Evolutionary conservation across 257 asterid genomes (phyloP), one percentile per base, ranked within the genome.

Genomic region (Misopates orontium): DNA sequence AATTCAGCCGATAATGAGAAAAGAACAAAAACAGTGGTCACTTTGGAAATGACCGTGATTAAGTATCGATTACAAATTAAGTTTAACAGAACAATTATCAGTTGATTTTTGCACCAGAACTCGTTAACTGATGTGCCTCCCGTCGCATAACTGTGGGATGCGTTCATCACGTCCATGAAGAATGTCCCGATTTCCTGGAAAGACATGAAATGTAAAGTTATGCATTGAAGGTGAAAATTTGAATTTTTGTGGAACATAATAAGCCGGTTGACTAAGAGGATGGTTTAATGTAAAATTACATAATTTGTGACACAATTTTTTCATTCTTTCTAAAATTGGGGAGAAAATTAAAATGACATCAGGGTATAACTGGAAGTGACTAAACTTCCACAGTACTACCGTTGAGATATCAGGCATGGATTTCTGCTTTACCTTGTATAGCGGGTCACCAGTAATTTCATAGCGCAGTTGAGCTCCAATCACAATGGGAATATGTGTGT

Each of bases 81-180:
- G 48, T 36, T 25, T 24, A 42, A 28, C 25, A 25, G 16, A 18
- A 55, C 4, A 17, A 22, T 17, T 25, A 49, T 44, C 21, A 40
- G 55, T 60, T 45, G 56, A 62, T 18, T 23, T 61, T 52, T 49
- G 49, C 80, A 90, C 99, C 97, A 93, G 74, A 83, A 83, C 69
- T 93, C 99, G 36, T 77, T 20, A 16, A 64, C 88, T 25, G 97
- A 86, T 57, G 99, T 90, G 69, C 99, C 99, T 77, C 97, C 99
- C 1, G 99, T 93, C 32, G 95, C 97, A 71, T 90, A 93, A 78
- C 81, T 78, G 73, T 93, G 99, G 36, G 99, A 90, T 67, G 97
- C 76, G 77, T 90, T 93, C 49, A 93, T 80, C 24, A 83, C 79
- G 70, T 83, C 82, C 95, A 93, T 79, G 82, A 93, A 93, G 75